Base-by-base conservation (phyloP, 2,329 filamentous ascomycete species). In the Fusarium sp. region DNA sequence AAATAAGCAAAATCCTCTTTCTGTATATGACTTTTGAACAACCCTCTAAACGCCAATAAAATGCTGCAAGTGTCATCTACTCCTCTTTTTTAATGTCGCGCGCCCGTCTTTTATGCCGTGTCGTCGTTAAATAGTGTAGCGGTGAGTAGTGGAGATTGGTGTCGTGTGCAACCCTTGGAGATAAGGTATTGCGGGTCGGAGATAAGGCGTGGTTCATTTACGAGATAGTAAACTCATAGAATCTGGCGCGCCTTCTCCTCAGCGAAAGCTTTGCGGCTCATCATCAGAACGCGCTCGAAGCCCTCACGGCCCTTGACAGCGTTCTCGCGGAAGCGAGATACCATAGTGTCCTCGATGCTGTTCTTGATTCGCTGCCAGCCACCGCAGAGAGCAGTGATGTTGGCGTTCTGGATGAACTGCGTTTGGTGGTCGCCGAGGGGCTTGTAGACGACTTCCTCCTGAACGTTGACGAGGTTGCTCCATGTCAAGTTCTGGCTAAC, bases 351-450 rank as follows among this genome's bases (percentile, higher is more conserved):
- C 86, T 99, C 96, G 78, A 99, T 97, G 81, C 92, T 94, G 84
- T 96, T 97, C 87, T 94, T 96, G 81, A 98, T 95, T 81, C 95
- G 94, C 85, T 98, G 94, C 95, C 96, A 99, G 71, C 96, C 96
- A 75, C 96, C 96, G 82, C 95, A 97, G 15, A 98, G 86, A 2
- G 96, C 96, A 3, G 95, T 97, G 80, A 99, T 96, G 83, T 95
- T 91, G 43, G 96, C 96, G 70, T 94, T 92, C 85, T 99, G 96
- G 53, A 91, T 88, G 80, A 99, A 98, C 72, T 92, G 88, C 6
- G 96, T 99, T 81, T 88, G 87, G 80, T 82, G 82, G 81, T 82
- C 79, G 59, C 81, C 79, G 50, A 86, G 78, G 1, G 94, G 95
- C 75, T 88, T 88, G 85, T 98, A 98, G 63, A 93, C 87, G 72